Evolutionary conservation across 2,329 filamentous ascomycete genomes (phyloP), one percentile per base, ranked within the genome.

Genomic region (Mycosphaerella sp.): DNA sequence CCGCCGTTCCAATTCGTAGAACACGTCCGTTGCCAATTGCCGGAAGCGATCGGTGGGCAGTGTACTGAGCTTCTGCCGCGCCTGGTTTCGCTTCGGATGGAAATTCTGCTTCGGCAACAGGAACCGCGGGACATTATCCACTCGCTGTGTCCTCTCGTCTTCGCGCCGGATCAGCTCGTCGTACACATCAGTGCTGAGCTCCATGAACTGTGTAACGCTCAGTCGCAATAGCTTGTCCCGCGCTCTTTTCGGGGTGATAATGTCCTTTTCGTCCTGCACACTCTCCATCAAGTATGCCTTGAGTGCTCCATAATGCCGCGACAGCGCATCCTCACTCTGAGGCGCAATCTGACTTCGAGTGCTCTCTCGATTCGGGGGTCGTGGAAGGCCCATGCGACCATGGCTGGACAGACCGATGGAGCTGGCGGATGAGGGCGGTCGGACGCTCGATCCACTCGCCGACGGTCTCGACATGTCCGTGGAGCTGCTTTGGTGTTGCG

Each of bases 21-120:
- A 97, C 14, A 98, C 92, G 72, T 98, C 93, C 41, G 90, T 95
- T 8, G 90, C 92, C 6, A 98, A 78, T 67, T 97, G 91, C 63
- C 89, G 82, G 68, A 98, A 98, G 54, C 92, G 80, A 26, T 89
- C 85, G 21, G 87, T 84, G 2, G 90, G 89, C 11, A 98, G 80
- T 0, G 91, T 95, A 0, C 90, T 92, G 17, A 98, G 81, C 70
- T 95, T 95, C 72, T 96, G 90, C 40, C 93, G 83, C n/a, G 93
- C 93, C 70, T 97, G 91, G 69, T 98, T 98, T 59, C 93, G 86
- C 73, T 97, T 98, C 2, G 91, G 90, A 71, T 98, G 93, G 72
- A 97, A 97, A 59, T 84, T 86, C 60, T 85, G 80, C 69, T 92
- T 89, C n/a, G 93, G 89, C 23, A 88, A 75, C 5, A 98, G 80